phyloP scores from a whole-genome alignment of 2,329 filamentous ascomycete species.

The Cercospora sojina region DNA sequence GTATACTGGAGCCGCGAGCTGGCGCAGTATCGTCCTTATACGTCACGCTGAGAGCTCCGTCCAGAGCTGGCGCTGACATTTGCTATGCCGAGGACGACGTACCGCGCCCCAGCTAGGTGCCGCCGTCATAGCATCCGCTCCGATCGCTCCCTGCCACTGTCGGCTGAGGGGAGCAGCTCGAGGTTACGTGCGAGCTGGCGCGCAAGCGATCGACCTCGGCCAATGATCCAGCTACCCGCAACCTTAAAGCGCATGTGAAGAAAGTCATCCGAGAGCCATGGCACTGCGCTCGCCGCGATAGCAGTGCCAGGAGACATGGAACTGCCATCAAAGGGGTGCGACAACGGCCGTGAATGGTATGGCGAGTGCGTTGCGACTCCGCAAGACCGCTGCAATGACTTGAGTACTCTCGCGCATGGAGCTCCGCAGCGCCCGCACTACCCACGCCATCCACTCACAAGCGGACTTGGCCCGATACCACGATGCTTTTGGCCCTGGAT shows the following conservation, averaged over 20 bases:
- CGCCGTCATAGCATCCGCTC: slow-evolving; percentile 25
- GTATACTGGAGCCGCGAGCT: slow-evolving; percentile 12
- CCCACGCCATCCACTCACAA: slow-evolving; percentile 17
- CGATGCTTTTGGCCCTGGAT: slow-evolving; percentile 1
- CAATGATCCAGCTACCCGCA: slow-evolving; percentile 14
- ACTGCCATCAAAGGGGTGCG: slow-evolving; percentile 12
- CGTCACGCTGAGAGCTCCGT: slow-evolving; percentile 26
- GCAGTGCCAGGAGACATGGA: neutral
- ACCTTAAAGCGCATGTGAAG: slow-evolving; percentile 17
- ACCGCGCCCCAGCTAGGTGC: slow-evolving; percentile 6
- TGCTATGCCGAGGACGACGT: slow-evolving; percentile 22
- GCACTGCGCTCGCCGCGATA: slow-evolving; percentile 4
- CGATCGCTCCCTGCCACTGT: slow-evolving; percentile 18
- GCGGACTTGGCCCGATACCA: slow-evolving; percentile 16
- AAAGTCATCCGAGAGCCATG: slow-evolving; percentile 6
- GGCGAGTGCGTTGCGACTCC: slow-evolving; percentile 2
- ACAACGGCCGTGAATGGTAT: slow-evolving; percentile 3
- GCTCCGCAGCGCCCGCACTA: slow-evolving; percentile 21
- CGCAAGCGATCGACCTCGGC: slow-evolving; percentile 17
- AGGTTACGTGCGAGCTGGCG: slow-evolving; percentile 9
- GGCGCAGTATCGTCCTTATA: slow-evolving; percentile 23
- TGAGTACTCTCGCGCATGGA: slow-evolving; percentile 13
- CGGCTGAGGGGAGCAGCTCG: slow-evolving; percentile 17
- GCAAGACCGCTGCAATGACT: slow-evolving; percentile 13
- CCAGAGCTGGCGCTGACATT: slow-evolving; percentile 12